These are phyloP conservation scores for Quambalaria eucalypti DNA, from an alignment of 1,284 basidiomycete genomes.

Conservation along the genomic window DNA sequence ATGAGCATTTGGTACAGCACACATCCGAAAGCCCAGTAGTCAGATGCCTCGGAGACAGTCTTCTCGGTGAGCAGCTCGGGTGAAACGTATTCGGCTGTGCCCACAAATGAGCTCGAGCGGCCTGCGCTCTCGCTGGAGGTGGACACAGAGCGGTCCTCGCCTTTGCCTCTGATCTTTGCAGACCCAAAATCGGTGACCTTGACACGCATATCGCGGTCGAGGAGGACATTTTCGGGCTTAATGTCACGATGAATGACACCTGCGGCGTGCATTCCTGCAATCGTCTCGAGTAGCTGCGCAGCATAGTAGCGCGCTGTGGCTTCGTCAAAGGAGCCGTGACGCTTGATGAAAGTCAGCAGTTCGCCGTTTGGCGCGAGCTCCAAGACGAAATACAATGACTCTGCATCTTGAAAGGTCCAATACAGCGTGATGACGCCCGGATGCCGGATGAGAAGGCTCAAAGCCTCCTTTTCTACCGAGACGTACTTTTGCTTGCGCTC, in stretches of 20 bases:
- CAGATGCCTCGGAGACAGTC: constrained; percentile 49
- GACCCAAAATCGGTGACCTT: constrained; percentile 45
- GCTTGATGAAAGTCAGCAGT: constrained; percentile 35
- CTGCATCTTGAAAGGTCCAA: constrained; percentile 45
- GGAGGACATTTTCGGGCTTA: constrained; percentile 44
- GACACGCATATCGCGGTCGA: constrained; percentile 30
- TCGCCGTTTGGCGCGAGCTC: constrained; percentile 44
- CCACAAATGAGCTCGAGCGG: constrained; percentile 73
- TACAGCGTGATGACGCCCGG: constrained; percentile 42
- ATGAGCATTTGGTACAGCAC: constrained; percentile 54
- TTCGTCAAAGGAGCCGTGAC: constrained; percentile 34
- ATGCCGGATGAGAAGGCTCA: constrained; percentile 37
- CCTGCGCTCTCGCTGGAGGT: background rate
- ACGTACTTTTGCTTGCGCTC: constrained; percentile 47
- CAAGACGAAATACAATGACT: constrained; percentile 43
- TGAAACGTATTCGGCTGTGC: constrained; percentile 89
- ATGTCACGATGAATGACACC: constrained; percentile 40
- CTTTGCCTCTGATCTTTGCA: constrained; percentile 25
- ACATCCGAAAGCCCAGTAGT: constrained; percentile 56
- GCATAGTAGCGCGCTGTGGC: constrained; percentile 29
- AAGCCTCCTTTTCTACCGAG: constrained; percentile 41
- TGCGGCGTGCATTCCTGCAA: constrained; percentile 36
- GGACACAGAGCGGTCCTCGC: background rate
- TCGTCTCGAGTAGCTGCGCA: constrained; percentile 37
- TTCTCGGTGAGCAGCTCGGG: constrained; percentile 75